Evolutionary conservation across 495 filamentous ascomycete genomes (phyloP).

Genomic region (Rhypophila decipiens): DNA sequence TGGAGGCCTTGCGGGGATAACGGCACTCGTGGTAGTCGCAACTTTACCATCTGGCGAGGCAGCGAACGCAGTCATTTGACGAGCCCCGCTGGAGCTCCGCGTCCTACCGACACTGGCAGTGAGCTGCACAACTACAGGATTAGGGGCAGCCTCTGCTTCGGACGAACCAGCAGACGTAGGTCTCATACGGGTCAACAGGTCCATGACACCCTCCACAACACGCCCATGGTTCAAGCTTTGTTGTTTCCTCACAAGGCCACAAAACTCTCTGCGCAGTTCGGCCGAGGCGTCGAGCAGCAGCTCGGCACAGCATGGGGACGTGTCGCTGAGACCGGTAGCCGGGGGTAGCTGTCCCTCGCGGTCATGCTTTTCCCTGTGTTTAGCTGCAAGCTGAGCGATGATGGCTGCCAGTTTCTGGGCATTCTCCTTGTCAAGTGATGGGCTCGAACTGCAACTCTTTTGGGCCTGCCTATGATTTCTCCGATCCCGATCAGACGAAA

Average conservation of each 20-base stretch:
- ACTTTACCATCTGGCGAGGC: slow-evolving; percentile 9
- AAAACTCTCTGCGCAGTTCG: slow-evolving; percentile 39
- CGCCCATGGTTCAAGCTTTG: slow-evolving; percentile 30
- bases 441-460: slow-evolving; percentile 20
- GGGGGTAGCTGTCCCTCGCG: slow-evolving; percentile 24
- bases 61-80: slow-evolving; percentile 3
- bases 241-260: slow-evolving; percentile 34
- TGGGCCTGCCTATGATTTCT: slow-evolving; percentile 33
- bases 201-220: slow-evolving; percentile 37
- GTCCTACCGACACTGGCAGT: background rate
- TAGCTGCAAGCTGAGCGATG: slow-evolving; percentile 34
- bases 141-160: background rate
- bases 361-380: slow-evolving; percentile 27
- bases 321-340: slow-evolving; percentile 7
- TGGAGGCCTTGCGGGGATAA: slow-evolving; percentile 21
- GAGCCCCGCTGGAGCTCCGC: no score
- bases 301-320: slow-evolving; percentile 34
- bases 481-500: slow-evolving; percentile 40
- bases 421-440: slow-evolving; percentile 29
- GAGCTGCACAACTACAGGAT: background rate
- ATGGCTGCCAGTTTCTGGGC: slow-evolving; percentile 36
- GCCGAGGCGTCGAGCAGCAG: slow-evolving; percentile 36
- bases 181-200: slow-evolving; percentile 22
- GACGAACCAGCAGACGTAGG: slow-evolving; percentile 4
- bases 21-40: background rate